These are phyloP conservation scores for Tuber borchii DNA, from an alignment of 495 filamentous ascomycete genomes.

Conservation along the genomic window DNA sequence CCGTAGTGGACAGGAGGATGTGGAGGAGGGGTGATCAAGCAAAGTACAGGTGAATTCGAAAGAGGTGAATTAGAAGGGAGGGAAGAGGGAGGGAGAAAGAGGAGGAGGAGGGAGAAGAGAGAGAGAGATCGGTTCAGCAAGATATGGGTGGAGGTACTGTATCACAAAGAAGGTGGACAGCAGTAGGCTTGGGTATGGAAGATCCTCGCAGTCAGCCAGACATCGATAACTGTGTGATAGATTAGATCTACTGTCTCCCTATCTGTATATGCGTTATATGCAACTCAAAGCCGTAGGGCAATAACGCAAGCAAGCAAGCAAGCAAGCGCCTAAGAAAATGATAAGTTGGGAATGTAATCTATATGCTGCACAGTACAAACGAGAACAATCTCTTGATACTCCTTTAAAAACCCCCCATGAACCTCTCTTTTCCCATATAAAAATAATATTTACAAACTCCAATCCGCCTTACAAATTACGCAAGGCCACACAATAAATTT, in stretches of 20 bases:
- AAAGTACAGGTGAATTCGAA: neutral
- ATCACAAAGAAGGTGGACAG: neutral
- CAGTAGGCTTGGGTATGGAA: neutral
- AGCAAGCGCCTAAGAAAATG: neutral
- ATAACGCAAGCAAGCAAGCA: neutral
- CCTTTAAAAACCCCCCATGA: neutral
- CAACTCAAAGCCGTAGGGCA: neutral
- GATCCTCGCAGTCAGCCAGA: neutral
- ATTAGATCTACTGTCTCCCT: conserved; percentile 1
- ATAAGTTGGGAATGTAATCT: neutral
- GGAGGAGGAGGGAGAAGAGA: neutral
- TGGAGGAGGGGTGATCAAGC: conserved; percentile 4
- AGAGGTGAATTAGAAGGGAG: conserved; percentile 7
- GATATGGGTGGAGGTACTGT: neutral
- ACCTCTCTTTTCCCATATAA: neutral
- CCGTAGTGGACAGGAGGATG: conserved; percentile 5
- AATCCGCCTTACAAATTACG: neutral
- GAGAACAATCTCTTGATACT: too few relatives aligned
- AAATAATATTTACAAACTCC: neutral
- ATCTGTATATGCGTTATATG: neutral
- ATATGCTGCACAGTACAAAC: neutral
- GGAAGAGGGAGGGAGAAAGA: neutral
- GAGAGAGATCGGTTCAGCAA: neutral
- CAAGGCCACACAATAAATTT: neutral
- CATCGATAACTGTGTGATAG: neutral